phyloP scores from a whole-genome alignment of 2,329 filamentous ascomycete species.

The Didymosphaeria variabile region DNA sequence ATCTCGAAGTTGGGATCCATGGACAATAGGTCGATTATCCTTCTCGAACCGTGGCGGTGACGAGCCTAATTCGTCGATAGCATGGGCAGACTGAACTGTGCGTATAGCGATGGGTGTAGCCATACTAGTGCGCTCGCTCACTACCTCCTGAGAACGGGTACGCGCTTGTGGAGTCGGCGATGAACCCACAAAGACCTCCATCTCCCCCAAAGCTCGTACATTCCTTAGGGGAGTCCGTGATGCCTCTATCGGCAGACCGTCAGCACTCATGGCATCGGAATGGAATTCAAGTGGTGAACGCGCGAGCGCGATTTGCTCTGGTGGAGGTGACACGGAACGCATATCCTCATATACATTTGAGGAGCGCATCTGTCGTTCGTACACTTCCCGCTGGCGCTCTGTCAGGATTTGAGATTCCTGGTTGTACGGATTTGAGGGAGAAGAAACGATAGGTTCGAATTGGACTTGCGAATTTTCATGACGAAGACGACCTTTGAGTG shows the following conservation, averaged over 20 bases:
- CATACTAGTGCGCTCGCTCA: conserved; percentile 37
- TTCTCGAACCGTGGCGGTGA: conserved; percentile 48
- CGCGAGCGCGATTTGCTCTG: conserved; percentile 18
- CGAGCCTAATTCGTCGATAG: conserved; percentile 41
- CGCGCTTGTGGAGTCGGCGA: conserved; percentile 48
- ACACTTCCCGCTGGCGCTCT: conserved; percentile 80
- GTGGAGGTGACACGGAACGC: conserved; percentile 30
- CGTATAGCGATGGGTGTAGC: conserved; percentile 41
- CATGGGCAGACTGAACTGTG: conserved; percentile 26
- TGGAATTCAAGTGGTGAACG: conserved; percentile 39
- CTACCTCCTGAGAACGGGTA: conserved; percentile 33
- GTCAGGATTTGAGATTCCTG: conserved; percentile 78
- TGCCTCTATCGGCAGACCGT: conserved; percentile 34
- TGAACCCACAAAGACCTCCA: conserved; percentile 47
- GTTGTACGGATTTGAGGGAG: conserved; percentile 56
- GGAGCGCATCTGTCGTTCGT: conserved; percentile 72
- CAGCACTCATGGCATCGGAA: conserved; percentile 38
- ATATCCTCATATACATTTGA: conserved; percentile 74
- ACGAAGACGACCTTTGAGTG: conserved; percentile 65
- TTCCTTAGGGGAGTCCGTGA: conserved; percentile 35
- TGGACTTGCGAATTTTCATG: conserved; percentile 86
- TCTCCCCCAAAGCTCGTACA: conserved; percentile 40
- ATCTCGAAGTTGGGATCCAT: conserved; percentile 14
- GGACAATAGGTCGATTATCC: neutral
- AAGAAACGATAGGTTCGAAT: conserved; percentile 74